These are phyloP conservation scores for Sicyos edulis DNA, from an alignment of 306 rosid species.

Conservation along the genomic window DNA sequence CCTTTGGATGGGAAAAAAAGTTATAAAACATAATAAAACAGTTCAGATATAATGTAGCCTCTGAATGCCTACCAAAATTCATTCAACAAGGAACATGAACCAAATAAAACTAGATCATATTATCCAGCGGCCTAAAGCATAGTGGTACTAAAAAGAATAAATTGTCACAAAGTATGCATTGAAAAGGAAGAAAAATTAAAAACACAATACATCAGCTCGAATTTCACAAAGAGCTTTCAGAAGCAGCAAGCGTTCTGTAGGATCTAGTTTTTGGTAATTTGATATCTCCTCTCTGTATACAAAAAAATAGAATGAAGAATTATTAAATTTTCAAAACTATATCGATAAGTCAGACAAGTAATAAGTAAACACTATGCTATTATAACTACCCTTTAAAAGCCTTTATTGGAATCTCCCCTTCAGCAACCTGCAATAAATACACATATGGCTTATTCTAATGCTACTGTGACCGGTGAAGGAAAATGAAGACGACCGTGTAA, in stretches of 20 bases:
- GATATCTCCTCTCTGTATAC: constrained; percentile 72
- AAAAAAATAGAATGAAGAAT: constrained; percentile 17
- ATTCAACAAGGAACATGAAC: background rate
- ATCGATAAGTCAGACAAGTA: background rate
- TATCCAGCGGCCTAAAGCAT: background rate
- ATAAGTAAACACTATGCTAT: background rate
- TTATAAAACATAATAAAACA: background rate
- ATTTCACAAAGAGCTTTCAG: constrained; percentile 88
- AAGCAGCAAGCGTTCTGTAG: constrained; percentile 53
- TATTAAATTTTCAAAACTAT: constrained; percentile 10
- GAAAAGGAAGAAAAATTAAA: constrained; percentile 16
- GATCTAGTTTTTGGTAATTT: constrained; percentile 60
- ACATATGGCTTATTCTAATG: constrained; percentile 8
- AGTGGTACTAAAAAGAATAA: constrained; percentile 6
- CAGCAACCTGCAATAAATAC: constrained; percentile 60
- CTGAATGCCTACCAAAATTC: background rate
- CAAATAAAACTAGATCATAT: background rate
- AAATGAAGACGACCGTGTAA: background rate
- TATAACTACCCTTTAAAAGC: constrained; percentile 64
- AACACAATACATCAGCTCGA: constrained; percentile 59
- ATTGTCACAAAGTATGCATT: constrained; percentile 11
- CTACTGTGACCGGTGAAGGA: background rate
- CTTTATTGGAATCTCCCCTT: constrained; percentile 70
- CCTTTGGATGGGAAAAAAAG: background rate
- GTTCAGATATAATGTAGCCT: background rate